These are phyloP conservation scores for Luffa acutangula DNA, from an alignment of 306 rosid species.

Conservation along the genomic window DNA sequence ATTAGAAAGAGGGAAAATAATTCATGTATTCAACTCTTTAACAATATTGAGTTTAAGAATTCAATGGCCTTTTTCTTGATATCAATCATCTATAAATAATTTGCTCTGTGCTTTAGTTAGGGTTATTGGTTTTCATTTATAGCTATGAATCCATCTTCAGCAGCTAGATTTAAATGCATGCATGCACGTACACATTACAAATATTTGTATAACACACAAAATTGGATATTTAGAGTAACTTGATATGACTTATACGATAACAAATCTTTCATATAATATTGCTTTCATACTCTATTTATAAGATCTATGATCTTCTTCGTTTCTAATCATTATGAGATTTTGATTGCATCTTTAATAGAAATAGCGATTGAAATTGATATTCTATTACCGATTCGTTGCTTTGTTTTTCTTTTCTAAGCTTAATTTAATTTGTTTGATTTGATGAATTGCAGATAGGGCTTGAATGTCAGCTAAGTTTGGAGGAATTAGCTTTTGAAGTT, in stretches of 20 bases:
- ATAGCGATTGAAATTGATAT: background rate
- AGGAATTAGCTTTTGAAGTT: constrained; percentile 78
- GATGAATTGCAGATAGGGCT: constrained; percentile 57
- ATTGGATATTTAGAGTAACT: background rate
- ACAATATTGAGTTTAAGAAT: background rate
- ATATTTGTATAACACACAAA: background rate
- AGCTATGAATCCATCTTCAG: background rate
- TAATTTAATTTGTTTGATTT: background rate
- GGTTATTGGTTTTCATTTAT: background rate
- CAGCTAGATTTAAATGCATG: background rate
- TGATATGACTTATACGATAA: too few species aligned
- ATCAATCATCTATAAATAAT: background rate
- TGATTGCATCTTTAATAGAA: background rate
- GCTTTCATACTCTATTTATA: too few species aligned
- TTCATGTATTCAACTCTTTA: background rate
- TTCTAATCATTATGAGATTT: background rate
- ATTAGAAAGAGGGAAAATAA: background rate
- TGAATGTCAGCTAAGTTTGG: constrained; percentile 79
- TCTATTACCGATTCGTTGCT: background rate
- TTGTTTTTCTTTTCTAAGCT: background rate
- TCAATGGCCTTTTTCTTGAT: background rate
- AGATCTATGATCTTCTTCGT: background rate
- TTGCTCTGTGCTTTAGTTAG: background rate
- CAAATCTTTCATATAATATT: too few species aligned
- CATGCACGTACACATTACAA: background rate